Percentiles rank a stretch among this genome's conserved stretches.
Evolutionary conservation across 108 stramenopile species (phyloP).

Genomic region (Discostella stelligeroides): DNA sequence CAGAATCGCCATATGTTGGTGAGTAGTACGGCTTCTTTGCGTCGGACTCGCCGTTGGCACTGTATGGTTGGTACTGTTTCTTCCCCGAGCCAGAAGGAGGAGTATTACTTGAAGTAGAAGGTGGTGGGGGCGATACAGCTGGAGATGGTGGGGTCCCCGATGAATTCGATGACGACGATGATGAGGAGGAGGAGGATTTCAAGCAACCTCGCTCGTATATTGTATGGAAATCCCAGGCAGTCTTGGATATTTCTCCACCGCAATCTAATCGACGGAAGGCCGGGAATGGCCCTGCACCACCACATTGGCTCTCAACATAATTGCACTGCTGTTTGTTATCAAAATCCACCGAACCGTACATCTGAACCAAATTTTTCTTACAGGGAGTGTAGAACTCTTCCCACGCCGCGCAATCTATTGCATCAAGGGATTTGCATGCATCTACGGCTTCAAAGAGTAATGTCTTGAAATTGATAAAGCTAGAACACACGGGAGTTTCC

Average conservation of each 20-base stretch:
- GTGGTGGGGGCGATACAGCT: conserved; percentile 12
- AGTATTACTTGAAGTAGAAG: conserved; percentile 18
- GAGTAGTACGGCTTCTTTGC: conserved; percentile 37
- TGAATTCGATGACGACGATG: conserved; percentile 27
- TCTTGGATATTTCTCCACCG: conserved; percentile 60
- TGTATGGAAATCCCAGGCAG: conserved; percentile 82
- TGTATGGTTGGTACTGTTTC: conserved; percentile 30
- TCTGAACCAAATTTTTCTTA: conserved; percentile 62
- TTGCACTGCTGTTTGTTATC: conserved; percentile 64
- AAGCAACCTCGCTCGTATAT: conserved; percentile 67
- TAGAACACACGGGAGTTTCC: conserved; percentile 69
- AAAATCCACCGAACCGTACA: conserved; percentile 68
- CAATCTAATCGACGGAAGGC: conserved; percentile 86
- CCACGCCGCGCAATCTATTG: conserved; percentile 90
- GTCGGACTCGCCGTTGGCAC: conserved; percentile 29
- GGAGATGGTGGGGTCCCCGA: conserved; percentile 20
- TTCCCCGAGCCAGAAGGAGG: conserved; percentile 14
- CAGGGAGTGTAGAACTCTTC: conserved; percentile 80
- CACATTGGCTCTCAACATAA: conserved; percentile 73
- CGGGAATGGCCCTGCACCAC: conserved; percentile 79
- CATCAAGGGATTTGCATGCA: conserved; percentile 86
- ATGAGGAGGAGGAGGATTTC: too few relatives aligned
- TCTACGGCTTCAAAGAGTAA: conserved; percentile 86
- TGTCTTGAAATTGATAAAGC: conserved; percentile 83
- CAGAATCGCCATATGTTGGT: conserved; percentile 44